Percentiles rank a stretch among this genome's conserved stretches.
phyloP scores from a whole-genome alignment of 1,284 basidiomycete genomes.

The Ganoderma lucidum region DNA sequence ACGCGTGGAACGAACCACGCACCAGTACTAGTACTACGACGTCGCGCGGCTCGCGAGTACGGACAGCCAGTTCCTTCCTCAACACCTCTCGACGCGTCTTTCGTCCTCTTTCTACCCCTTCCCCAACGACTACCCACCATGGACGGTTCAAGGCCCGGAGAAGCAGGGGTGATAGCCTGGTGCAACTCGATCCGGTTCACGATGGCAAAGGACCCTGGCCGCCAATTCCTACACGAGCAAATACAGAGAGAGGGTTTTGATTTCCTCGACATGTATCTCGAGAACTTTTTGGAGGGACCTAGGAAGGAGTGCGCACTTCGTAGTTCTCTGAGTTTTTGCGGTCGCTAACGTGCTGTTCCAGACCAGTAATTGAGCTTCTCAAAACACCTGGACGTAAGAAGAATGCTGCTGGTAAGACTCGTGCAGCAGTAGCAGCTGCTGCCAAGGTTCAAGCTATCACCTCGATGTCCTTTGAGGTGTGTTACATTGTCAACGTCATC shows the following conservation, averaged over 20 bases:
- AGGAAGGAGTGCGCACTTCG: slow-evolving; percentile 62
- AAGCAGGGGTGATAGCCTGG: slow-evolving; percentile 59
- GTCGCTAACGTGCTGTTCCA: slow-evolving; percentile 38
- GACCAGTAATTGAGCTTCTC: slow-evolving; percentile 79
- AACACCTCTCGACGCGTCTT: slow-evolving; percentile 10
- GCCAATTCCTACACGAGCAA: slow-evolving; percentile 73
- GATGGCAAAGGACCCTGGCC: slow-evolving; percentile 77
- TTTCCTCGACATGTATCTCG: slow-evolving; percentile 81
- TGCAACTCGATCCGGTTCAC: slow-evolving; percentile 67
- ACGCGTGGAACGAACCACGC: slow-evolving; percentile 30
- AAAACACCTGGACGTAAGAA: slow-evolving; percentile 83
- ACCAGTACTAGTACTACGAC: neutral
- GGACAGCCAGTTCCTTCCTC: slow-evolving; percentile 3
- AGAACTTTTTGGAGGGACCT: slow-evolving; percentile 70
- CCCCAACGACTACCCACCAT: slow-evolving; percentile 18
- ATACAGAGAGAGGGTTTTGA: slow-evolving; percentile 77
- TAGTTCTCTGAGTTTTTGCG: neutral
- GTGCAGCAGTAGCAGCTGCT: slow-evolving; percentile 47
- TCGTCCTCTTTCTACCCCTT: neutral
- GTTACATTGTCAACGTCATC: slow-evolving; percentile 16
- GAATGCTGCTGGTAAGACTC: slow-evolving; percentile 57
- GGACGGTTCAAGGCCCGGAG: slow-evolving; percentile 38
- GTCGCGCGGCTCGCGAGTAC: neutral
- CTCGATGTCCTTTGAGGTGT: slow-evolving; percentile 56
- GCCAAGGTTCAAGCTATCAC: slow-evolving; percentile 55